Evolutionary conservation across 1,284 basidiomycete genomes (phyloP).

Genomic region (Ustilago crameri): DNA sequence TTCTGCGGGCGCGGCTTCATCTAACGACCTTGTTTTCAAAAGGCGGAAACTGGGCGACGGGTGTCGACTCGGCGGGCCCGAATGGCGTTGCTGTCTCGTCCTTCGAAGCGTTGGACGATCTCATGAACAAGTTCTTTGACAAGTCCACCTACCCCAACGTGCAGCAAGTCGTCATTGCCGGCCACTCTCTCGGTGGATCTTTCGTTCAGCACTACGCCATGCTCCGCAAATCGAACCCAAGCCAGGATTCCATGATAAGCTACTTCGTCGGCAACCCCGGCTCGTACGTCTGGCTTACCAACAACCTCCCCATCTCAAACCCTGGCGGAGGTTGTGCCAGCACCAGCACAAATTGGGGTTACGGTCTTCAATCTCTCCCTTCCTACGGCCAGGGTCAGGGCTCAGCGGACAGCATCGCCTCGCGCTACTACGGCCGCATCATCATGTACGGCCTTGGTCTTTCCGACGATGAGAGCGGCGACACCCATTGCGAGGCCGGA

Average conservation of each 20-base stretch:
- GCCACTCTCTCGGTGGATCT: constrained; percentile 60
- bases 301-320: constrained; percentile 41
- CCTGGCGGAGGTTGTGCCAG: constrained; percentile 35
- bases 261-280: constrained; percentile 62
- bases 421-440: constrained; percentile 47
- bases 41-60: constrained; percentile 44
- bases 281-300: constrained; percentile 50
- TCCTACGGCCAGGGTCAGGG: constrained; percentile 33
- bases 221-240: constrained; percentile 41
- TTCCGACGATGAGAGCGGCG: constrained; percentile 53
- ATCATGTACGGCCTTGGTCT: constrained; percentile 56
- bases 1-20: constrained; percentile 45
- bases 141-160: constrained; percentile 56
- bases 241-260: constrained; percentile 43
- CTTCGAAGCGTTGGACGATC: constrained; percentile 55
- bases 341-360: constrained; percentile 32
- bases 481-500: constrained; percentile 59
- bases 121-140: constrained; percentile 58
- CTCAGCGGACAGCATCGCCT: constrained; percentile 25
- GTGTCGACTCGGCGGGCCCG: constrained; percentile 48
- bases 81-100: constrained; percentile 32
- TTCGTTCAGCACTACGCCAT: constrained; percentile 63
- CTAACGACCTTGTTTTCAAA: constrained; percentile 50
- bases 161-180: constrained; percentile 55
- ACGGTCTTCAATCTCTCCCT: constrained; percentile 39